A percentile compares a stretch with the other conserved stretches of the same genome.
Evolutionary conservation across 257 asterid species (phyloP).

Genomic region (Solanum rostratum): DNA sequence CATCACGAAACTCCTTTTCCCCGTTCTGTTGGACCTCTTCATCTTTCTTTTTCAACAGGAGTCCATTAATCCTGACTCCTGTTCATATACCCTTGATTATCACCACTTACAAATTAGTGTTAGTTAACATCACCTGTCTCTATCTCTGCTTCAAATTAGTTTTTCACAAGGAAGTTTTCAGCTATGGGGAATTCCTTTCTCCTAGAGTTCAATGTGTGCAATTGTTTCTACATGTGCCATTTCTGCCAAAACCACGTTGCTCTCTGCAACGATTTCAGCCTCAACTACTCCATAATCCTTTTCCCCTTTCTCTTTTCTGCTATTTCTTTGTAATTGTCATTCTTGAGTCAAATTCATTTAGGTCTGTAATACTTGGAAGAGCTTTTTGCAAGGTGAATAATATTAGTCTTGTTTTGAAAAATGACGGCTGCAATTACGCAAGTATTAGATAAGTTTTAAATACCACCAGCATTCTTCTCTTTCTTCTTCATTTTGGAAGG

Average conservation of each 20-base stretch:
- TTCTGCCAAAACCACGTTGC: neutral
- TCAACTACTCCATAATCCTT: neutral
- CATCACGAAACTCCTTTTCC: neutral
- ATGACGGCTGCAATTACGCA: neutral
- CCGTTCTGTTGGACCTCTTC: neutral
- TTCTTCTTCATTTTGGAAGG: neutral
- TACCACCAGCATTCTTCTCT: neutral
- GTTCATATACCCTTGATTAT: neutral
- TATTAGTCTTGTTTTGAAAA: neutral
- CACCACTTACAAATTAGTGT: neutral
- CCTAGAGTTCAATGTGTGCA: neutral
- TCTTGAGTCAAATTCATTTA: neutral
- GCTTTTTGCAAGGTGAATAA: neutral
- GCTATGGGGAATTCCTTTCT: neutral
- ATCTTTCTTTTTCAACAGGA: neutral
- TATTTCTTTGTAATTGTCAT: neutral
- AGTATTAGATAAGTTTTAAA: neutral
- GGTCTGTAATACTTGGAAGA: neutral
- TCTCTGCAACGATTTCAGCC: neutral
- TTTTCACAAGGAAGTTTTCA: neutral
- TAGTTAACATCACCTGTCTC: neutral
- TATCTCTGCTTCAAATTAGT: neutral
- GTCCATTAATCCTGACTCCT: neutral
- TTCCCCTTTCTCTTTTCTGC: neutral
- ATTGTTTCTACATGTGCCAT: neutral